Conservation (phyloP, 2,329 filamentous ascomycete species). For the Ophiostoma tasmaniense region DNA sequence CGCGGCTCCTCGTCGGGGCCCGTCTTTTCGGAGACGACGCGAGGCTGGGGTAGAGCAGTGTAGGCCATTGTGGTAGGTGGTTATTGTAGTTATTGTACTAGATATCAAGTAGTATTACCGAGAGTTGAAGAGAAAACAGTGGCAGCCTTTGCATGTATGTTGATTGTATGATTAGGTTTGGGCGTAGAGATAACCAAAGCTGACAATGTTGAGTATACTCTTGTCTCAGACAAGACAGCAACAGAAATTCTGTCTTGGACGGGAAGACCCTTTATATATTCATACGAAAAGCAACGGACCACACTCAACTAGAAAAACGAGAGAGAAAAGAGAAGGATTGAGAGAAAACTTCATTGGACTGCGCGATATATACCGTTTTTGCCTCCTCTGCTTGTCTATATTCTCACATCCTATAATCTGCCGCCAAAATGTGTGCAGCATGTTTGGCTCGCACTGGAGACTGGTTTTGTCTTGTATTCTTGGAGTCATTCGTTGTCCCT, state of each 20-base stretch:
- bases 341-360: background rate
- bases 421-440: background rate
- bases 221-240: background rate
- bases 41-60: background rate
- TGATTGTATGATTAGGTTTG: no score
- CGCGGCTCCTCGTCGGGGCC: slow-evolving; percentile 14
- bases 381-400: background rate
- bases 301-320: background rate
- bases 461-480: background rate
- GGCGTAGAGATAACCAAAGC: background rate
- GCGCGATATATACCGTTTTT: background rate
- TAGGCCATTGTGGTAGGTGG: background rate
- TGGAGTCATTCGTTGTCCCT: background rate
- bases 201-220: background rate
- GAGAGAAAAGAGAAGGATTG: background rate
- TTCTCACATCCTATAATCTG: background rate
- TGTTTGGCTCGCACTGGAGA: background rate
- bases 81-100: no score
- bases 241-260: background rate
- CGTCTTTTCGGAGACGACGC: slow-evolving; percentile 5
- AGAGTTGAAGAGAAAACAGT: background rate
- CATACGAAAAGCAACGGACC: background rate
- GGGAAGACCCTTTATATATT: background rate
- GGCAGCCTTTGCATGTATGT: no score
- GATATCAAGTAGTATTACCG: no score